Percentiles rank a stretch among this genome's conserved stretches.
Conservation (phyloP, 2,329 filamentous ascomycete genomes). For the Aspergillus fischeri region DNA sequence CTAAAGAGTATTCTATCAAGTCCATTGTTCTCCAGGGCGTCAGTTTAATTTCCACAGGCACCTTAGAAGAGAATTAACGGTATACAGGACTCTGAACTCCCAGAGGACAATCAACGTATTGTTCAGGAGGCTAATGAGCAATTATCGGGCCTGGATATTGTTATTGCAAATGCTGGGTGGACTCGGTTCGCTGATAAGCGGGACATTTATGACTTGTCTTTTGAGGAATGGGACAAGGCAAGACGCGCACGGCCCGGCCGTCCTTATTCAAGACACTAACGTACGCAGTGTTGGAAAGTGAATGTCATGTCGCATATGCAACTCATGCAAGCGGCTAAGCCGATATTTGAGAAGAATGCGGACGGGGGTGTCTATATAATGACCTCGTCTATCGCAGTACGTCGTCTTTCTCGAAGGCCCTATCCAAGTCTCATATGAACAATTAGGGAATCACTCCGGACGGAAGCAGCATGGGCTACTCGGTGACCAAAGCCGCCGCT, state of each 20-base stretch:
- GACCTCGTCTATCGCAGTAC: constrained; percentile 35
- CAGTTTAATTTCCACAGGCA: neutral
- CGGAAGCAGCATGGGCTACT: constrained; percentile 62
- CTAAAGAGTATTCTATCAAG: neutral
- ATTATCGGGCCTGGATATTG: neutral
- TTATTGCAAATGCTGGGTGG: neutral
- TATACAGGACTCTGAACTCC: neutral
- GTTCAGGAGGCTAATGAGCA: neutral
- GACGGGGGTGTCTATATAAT: constrained; percentile 56
- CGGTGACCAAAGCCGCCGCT: constrained; percentile 66
- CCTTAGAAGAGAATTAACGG: neutral
- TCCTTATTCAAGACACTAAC: neutral
- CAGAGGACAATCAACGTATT: neutral
- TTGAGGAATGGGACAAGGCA: neutral
- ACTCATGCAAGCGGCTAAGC: constrained; percentile 48
- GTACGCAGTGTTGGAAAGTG: constrained; percentile 38
- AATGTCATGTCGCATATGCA: constrained; percentile 49
- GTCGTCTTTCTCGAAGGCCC: neutral
- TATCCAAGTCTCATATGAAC: neutral
- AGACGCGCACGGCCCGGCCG: neutral
- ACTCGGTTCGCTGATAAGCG: neutral
- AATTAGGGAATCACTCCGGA: constrained; percentile 46
- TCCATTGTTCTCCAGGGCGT: neutral
- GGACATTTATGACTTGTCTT: neutral
- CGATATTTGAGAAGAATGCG: constrained; percentile 51